phyloP scores from a whole-genome alignment of 2,329 filamentous ascomycete genomes.

The Neonectria magnoliae region DNA sequence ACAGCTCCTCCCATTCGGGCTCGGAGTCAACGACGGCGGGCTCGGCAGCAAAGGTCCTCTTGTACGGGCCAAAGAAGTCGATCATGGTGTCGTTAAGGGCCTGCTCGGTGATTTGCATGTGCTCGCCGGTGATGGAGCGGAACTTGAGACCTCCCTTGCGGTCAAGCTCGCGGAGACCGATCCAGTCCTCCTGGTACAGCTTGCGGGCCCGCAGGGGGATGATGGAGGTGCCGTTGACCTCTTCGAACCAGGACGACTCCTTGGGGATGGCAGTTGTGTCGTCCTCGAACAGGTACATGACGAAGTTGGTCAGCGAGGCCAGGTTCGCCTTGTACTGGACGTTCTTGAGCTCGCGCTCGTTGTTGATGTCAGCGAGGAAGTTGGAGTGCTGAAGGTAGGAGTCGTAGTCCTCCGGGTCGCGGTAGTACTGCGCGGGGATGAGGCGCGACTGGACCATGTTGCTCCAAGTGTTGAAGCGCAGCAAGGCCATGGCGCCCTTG shows the following conservation, averaged over 20 bases:
- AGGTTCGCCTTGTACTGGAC: constrained; percentile 77
- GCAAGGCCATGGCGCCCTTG: constrained; percentile 78
- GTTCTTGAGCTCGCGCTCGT: constrained; percentile 84
- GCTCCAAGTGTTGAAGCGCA: constrained; percentile 85
- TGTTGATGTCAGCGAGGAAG: constrained; percentile 96
- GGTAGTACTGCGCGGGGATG: constrained; percentile 95
- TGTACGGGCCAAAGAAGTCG: constrained; percentile 70
- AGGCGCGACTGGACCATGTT: constrained; percentile 79
- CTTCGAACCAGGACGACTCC: constrained; percentile 90
- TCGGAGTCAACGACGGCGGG: constrained; percentile 27
- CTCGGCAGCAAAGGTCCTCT: constrained; percentile 49
- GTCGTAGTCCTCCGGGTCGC: constrained; percentile 70
- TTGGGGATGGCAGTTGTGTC: constrained; percentile 90
- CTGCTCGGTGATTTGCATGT: constrained; percentile 82
- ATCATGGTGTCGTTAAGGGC: constrained; percentile 72
- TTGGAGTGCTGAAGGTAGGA: constrained; percentile 83
- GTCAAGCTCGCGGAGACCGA: constrained; percentile 84
- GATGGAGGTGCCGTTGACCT: constrained; percentile 78
- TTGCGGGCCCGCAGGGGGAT: constrained; percentile 73
- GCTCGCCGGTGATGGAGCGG: constrained; percentile 75
- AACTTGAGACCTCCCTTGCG: constrained; percentile 82
- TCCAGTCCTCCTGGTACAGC: constrained; percentile 92
- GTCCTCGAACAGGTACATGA: constrained; percentile 89
- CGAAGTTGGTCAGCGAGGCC: constrained; percentile 76
- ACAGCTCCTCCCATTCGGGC: constrained; percentile 51